phyloP scores from a whole-genome alignment of 2,329 filamentous ascomycete genomes.

The Fusarium nematophilum region DNA sequence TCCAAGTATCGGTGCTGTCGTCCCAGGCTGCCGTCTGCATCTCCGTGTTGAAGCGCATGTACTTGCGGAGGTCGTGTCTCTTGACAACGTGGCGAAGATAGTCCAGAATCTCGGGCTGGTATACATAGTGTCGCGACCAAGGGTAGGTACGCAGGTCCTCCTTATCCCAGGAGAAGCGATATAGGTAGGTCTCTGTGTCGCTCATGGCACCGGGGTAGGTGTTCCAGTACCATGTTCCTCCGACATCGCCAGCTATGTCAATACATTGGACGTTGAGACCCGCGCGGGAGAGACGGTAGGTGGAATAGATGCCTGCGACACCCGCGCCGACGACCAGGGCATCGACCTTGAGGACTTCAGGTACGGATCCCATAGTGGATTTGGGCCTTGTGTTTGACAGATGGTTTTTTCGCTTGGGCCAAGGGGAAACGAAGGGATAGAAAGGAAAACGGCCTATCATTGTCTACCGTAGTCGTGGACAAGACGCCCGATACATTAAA shows the following conservation, averaged over 20 bases:
- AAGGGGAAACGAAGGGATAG: too few species aligned
- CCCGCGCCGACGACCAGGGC: constrained; percentile 23
- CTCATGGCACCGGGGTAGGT: constrained; percentile 26
- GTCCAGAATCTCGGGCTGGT: constrained; percentile 23
- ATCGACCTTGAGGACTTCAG: constrained; percentile 10
- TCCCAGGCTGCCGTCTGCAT: constrained; percentile 48
- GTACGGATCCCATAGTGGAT: constrained; percentile 9
- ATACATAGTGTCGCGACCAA: constrained; percentile 19
- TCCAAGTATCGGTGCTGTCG: too few species aligned
- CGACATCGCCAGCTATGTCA: constrained; percentile 16
- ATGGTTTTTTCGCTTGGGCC: too few species aligned
- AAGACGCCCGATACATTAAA: too few species aligned
- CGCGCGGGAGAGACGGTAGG: neutral
- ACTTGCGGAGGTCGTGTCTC: constrained; percentile 29
- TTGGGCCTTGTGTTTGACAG: too few species aligned
- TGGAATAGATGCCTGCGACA: constrained; percentile 14
- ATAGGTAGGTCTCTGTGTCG: constrained; percentile 20
- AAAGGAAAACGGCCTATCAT: too few species aligned
- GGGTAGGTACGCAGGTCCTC: constrained; percentile 21
- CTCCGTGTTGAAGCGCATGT: constrained; percentile 55
- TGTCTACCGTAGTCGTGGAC: too few species aligned
- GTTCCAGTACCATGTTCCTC: constrained; percentile 26
- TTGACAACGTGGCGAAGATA: constrained; percentile 20
- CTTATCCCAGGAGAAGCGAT: constrained; percentile 25
- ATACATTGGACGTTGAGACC: constrained; percentile 16